A percentile compares a stretch with the other conserved stretches of the same genome.
Conservation (phyloP, 2,329 filamentous ascomycete species). For the Fusarium concolor region DNA sequence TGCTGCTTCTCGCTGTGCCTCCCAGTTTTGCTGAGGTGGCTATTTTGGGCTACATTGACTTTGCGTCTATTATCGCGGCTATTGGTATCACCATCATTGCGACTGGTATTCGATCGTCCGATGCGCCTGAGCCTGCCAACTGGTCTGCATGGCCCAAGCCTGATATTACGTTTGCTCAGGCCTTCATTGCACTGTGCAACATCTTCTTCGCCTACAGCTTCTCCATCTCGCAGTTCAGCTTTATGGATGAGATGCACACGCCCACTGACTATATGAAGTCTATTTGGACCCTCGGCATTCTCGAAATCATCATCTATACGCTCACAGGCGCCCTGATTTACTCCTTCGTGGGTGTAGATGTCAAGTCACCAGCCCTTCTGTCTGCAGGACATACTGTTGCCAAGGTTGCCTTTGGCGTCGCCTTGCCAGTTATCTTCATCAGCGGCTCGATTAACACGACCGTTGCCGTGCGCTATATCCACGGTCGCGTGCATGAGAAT, state of each 20-base stretch:
- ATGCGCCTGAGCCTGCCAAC: constrained; percentile 27
- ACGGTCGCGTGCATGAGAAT: constrained; percentile 47
- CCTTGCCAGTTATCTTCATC: constrained; percentile 75
- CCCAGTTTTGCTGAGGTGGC: constrained; percentile 53
- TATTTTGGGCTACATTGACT: constrained; percentile 44
- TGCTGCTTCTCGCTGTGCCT: constrained; percentile 55
- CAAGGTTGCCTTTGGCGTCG: constrained; percentile 55
- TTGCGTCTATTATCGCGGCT: constrained; percentile 57
- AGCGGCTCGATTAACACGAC: constrained; percentile 72
- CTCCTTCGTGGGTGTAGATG: constrained; percentile 69
- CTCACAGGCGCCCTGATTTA: constrained; percentile 73
- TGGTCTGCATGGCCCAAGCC: constrained; percentile 55
- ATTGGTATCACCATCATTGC: constrained; percentile 73
- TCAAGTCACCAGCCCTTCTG: constrained; percentile 72
- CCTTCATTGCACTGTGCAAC: constrained; percentile 70
- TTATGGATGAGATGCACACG: constrained; percentile 61
- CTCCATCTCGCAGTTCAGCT: constrained; percentile 57
- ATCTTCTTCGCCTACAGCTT: constrained; percentile 75
- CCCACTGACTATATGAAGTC: constrained; percentile 58
- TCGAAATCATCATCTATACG: constrained; percentile 71
- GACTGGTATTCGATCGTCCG: constrained; percentile 59
- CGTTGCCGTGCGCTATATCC: constrained; percentile 53
- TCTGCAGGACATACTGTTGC: constrained; percentile 66
- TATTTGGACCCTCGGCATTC: constrained; percentile 68
- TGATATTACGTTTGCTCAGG: constrained; percentile 59